Base-by-base conservation (phyloP, 345 rosid species). In the Sonneratia alba region DNA sequence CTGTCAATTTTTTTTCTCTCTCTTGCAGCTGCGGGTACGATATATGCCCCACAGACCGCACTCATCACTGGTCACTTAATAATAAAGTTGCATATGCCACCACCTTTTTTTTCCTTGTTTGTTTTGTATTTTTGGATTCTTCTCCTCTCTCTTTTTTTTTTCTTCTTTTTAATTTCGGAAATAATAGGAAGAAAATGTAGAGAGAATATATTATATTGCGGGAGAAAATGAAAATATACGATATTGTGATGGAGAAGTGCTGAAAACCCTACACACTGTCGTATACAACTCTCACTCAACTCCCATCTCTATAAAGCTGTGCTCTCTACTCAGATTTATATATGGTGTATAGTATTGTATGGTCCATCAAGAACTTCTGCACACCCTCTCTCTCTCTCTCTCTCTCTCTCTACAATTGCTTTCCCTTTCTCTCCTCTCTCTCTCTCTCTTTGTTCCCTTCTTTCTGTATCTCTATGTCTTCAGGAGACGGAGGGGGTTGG, bases 271-370 rank as follows among this genome's bases (percentile, higher is more conserved):
- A 42, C 67, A 74, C 83, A 57, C 63, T 57, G 22, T 10, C 57
- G 15, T 11, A 53, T 19, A n/a, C 63, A 3, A 24, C 34, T 24
- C 22, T 68, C 62, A 49, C 75, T 66, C 63, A 36, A 63, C 40
- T 21, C 24, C 71, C 68, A 73, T 74, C 78, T 75, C 83, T 79
- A 78, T 82, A 87, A 88, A 87, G 89, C 88, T 85, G 86, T 68
- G 64, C 14, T 45, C 34, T 48, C 45, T 62, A 27, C 61, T 68
- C 68, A 42, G 77, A 69, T 48, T 75, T 70, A 42, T 65, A 64
- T 67, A 56, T 36, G 36, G 43, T 59, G 66, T 67, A 36, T 36
- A 40, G 27, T 59, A 4, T n/a, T n/a, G 83, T 74, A 87, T 86
- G 89, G 89, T 86, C 92, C 88, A 73, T 77, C 47, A 57, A 57